Evolutionary conservation across 192 early-diverging fungal genomes (phyloP).

Genomic region (Gamsiella multidivaricata): DNA sequence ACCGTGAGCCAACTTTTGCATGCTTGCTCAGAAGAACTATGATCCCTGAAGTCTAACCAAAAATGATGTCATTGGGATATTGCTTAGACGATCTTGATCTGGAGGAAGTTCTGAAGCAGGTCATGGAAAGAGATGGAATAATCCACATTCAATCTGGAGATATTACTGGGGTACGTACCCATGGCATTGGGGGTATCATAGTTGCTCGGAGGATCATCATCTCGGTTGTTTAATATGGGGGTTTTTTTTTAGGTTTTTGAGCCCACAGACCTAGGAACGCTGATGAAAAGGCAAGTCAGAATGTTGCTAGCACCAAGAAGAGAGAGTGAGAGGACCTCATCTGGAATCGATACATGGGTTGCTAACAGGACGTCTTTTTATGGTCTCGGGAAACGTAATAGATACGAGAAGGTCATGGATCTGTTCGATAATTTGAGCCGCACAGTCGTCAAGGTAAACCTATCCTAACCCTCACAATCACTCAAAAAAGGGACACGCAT

Average conservation of each 20-base stretch:
- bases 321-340: not conserved
- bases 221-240: no score
- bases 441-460: conserved; percentile 42
- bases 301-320: not conserved
- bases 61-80: no score
- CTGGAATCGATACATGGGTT: no score
- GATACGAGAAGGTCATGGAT: conserved; percentile 51
- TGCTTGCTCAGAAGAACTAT: no score
- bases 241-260: conserved; percentile 17
- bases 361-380: not conserved
- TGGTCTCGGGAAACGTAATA: not conserved
- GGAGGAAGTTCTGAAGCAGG: conserved; percentile 12
- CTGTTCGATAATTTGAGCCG: conserved; percentile 31
- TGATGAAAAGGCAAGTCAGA: conserved; percentile 20
- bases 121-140: conserved; percentile 5
- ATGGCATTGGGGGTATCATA: not conserved
- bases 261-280: conserved; percentile 15
- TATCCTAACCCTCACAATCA: no score
- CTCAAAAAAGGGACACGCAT: no score
- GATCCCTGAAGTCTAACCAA: no score
- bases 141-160: conserved; percentile 44
- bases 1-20: no score
- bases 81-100: conserved; percentile 29
- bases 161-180: conserved; percentile 4
- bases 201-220: not conserved